Evolutionary conservation across 1,139 yeast species (phyloP).

Genomic region (Hyphopichia burtonii): DNA sequence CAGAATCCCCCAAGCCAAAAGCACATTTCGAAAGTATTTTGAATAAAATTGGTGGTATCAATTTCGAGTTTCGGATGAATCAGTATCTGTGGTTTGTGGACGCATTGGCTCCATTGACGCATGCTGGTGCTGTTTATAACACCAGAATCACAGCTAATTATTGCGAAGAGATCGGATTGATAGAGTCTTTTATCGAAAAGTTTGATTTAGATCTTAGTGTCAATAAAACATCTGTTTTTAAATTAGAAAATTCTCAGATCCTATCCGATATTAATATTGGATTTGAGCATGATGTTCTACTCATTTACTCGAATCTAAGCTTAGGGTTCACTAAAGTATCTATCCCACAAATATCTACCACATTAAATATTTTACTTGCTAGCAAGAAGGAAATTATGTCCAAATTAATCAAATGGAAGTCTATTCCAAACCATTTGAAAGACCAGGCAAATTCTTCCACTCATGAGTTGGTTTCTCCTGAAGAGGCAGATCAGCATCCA

Average conservation of each 20-base stretch:
- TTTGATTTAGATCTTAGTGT: slow-evolving; percentile 14
- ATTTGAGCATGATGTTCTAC: slow-evolving; percentile 12
- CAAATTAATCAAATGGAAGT: neutral
- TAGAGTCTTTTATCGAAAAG: slow-evolving; percentile 22
- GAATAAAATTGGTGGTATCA: neutral
- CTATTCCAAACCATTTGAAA: neutral
- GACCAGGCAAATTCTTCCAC: neutral
- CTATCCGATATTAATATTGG: slow-evolving; percentile 18
- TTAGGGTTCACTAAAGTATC: slow-evolving; percentile 35
- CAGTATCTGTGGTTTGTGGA: slow-evolving; percentile 22
- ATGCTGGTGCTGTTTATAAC: slow-evolving; percentile 16
- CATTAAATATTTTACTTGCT: slow-evolving; percentile 17
- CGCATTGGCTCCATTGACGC: slow-evolving; percentile 16
- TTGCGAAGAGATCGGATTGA: slow-evolving; percentile 13
- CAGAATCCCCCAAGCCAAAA: neutral
- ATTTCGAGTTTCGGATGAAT: slow-evolving; percentile 12
- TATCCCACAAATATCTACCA: slow-evolving; percentile 26
- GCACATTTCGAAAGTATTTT: neutral
- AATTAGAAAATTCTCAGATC: slow-evolving; percentile 33
- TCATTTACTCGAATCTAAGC: slow-evolving; percentile 19
- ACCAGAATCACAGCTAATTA: slow-evolving; percentile 14
- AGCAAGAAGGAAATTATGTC: slow-evolving; percentile 10
- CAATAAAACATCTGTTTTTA: slow-evolving; percentile 16
- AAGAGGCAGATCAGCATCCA: neutral
- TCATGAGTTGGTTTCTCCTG: neutral